Percentiles rank a stretch among this genome's conserved stretches.
Evolutionary conservation across 345 rosid species (phyloP).

Genomic region (Triadica sebifera): DNA sequence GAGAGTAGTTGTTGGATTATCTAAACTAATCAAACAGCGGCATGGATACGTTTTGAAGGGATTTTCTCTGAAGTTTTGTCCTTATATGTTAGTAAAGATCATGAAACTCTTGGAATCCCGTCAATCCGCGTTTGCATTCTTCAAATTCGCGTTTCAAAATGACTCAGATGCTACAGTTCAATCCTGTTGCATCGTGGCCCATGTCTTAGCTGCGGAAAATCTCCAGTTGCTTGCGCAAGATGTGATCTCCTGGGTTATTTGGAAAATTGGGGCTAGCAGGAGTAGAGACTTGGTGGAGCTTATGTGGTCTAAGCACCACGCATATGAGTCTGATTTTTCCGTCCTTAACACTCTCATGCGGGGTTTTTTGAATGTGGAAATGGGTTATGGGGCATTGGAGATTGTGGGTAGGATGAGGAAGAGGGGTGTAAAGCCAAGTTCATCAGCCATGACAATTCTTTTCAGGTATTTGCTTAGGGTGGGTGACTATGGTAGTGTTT

Average conservation of each 20-base stretch:
- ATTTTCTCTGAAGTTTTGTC: conserved; percentile 43
- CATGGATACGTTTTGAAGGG: conserved; percentile 32
- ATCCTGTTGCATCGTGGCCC: conserved; percentile 51
- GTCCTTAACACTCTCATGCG: conserved; percentile 68
- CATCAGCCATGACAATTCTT: conserved; percentile 51
- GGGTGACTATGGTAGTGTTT: conserved; percentile 57
- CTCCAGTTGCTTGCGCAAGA: conserved; percentile 59
- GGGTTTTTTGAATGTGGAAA: conserved; percentile 46
- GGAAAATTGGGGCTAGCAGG: conserved; percentile 47
- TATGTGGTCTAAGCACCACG: conserved; percentile 57
- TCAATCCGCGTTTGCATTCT: conserved; percentile 56
- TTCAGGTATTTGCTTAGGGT: conserved; percentile 53
- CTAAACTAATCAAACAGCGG: conserved; percentile 42
- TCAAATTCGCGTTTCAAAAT: conserved; percentile 48
- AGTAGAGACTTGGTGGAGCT: conserved; percentile 48
- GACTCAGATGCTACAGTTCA: conserved; percentile 37
- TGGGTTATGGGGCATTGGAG: conserved; percentile 41
- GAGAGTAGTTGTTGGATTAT: conserved; percentile 42
- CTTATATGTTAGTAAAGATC: conserved; percentile 39
- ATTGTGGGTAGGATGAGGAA: conserved; percentile 54
- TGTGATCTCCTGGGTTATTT: conserved; percentile 51
- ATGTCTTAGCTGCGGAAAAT: conserved; percentile 44
- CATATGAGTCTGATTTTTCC: conserved; percentile 56
- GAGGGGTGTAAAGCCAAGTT: conserved; percentile 46
- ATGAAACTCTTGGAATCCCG: conserved; percentile 47